Conservation (phyloP, 2,329 filamentous ascomycete genomes). For the Aspergillus tanneri region DNA sequence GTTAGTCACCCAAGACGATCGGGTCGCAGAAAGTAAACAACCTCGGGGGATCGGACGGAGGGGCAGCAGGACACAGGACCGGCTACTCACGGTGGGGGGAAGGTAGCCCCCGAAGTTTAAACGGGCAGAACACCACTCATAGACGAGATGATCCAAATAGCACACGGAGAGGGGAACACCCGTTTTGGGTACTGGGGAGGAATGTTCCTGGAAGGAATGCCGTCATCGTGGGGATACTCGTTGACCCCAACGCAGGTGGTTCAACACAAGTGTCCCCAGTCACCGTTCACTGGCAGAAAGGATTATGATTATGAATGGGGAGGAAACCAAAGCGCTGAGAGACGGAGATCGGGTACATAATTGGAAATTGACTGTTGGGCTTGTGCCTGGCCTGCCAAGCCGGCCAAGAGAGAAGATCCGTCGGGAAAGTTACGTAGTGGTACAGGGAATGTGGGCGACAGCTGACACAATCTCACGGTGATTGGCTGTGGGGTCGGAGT, state of each 20-base stretch:
- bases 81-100: neutral
- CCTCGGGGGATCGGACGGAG: neutral
- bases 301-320: neutral
- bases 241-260: constrained; percentile 17
- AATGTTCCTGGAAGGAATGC: too few relatives aligned
- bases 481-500: too few relatives aligned
- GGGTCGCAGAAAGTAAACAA: neutral
- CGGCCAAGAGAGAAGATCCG: neutral
- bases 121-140: neutral
- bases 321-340: neutral
- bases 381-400: neutral
- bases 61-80: neutral
- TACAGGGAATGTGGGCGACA: neutral
- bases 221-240: constrained; percentile 3
- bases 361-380: neutral
- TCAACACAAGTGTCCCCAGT: neutral
- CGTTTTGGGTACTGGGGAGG: too few relatives aligned
- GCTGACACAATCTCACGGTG: too few relatives aligned
- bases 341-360: neutral
- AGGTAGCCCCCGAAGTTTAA: neutral
- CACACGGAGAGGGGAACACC: neutral
- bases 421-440: neutral
- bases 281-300: neutral
- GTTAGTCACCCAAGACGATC: neutral
- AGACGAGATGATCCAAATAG: neutral